These are phyloP conservation scores for Phytophthora rubi DNA, from an alignment of 352 stramenopile genomes.

Conservation along the genomic window DNA sequence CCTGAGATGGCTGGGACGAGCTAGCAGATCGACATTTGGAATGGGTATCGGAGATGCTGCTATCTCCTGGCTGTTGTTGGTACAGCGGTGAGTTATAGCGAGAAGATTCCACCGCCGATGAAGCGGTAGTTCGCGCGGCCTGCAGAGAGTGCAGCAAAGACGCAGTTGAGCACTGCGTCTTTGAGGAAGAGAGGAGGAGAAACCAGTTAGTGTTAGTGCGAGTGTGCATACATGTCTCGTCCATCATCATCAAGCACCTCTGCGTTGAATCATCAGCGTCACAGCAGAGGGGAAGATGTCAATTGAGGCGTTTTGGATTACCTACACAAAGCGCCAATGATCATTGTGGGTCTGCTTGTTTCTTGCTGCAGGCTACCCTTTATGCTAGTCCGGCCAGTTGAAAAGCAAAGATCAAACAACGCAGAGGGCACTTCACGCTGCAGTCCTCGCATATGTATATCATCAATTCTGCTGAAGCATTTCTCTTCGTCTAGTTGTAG, in stretches of 20 bases:
- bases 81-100: background rate
- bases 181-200: conserved; percentile 25
- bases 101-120: conserved; percentile 11
- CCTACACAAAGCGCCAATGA: conserved; percentile 30
- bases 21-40: conserved; percentile 13
- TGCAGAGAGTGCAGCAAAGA: conserved; percentile 18
- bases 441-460: conserved; percentile 18
- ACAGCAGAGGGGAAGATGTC: conserved; percentile 22
- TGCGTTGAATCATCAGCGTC: conserved; percentile 31
- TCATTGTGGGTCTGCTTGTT: conserved; percentile 11
- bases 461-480: conserved; percentile 26
- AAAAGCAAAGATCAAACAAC: background rate
- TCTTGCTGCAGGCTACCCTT: conserved; percentile 13
- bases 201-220: conserved; percentile 26
- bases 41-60: conserved; percentile 11
- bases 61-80: conserved; percentile 11
- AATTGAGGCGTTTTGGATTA: conserved; percentile 38
- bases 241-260: conserved; percentile 28
- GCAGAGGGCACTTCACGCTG: background rate
- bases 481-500: conserved; percentile 31
- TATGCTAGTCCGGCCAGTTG: background rate
- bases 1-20: background rate
- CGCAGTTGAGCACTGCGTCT: conserved; percentile 25
- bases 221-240: conserved; percentile 39
- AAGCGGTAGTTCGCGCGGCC: conserved; percentile 18